Base-by-base conservation (phyloP, 2,329 filamentous ascomycete species). In the Macrophomina pseudophaseolina region DNA sequence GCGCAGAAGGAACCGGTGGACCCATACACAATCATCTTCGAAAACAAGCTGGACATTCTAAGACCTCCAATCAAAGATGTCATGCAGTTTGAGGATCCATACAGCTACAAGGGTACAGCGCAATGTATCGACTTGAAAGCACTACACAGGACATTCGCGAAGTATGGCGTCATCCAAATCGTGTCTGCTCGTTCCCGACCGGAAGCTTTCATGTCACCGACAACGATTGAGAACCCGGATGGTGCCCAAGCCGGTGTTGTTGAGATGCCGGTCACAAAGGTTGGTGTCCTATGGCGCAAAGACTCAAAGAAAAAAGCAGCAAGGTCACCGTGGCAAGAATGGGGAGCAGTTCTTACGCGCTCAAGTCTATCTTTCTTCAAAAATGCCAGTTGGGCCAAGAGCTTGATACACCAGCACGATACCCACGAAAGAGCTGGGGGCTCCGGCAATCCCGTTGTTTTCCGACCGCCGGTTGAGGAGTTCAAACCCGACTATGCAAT, bases 341-440 rank as follows among this genome's bases (percentile, higher is more conserved):
- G 95, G 95, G 95, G 95, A 63, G 95, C 93, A 30, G 91, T 99
- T 67, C 85, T 99, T 35, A 99, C 95, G 0, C 93, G 94, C n/a
- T 96, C 95, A 5, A 94, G 97, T 74, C 86, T 99, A 7, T 99
- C 97, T 78, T 93, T 99, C 78, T 99, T 98, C 82, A 90, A 92
- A 67, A 97, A 98, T 75, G 91, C 93, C 5, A 85, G 89, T 23
- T 99, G 95, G 94, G 89, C 97, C 40, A 98, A 97, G 78, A 91
- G 87, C 67, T 80, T 99, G 70, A 93, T 98, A 82, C 87, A 91
- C 69, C 95, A 99, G 75, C 90, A 94, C 75, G 93, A 97, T 53
- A 83, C 85, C 12, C 92, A 97, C 73, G 84, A 93, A 71, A 95
- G 91, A 75, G 87, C 90, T 64, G 92, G 91, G 2, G 87, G 92